A percentile compares a stretch with the other conserved stretches of the same genome.
Conservation (phyloP, 305 asterid species). For the Fraxinus albicans region DNA sequence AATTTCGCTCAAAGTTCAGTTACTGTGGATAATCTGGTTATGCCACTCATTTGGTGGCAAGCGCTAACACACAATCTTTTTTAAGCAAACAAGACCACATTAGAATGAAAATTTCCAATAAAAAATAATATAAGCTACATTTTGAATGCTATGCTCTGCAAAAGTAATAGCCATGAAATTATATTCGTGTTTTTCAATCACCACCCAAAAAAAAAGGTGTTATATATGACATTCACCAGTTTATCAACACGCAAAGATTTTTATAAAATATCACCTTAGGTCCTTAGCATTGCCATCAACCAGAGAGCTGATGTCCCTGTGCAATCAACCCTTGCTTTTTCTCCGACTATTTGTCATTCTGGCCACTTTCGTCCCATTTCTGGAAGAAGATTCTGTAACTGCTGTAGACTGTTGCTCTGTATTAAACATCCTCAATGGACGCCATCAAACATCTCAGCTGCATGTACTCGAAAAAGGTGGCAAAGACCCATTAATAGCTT, state of each 20-base stretch:
- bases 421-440: constrained; percentile 45
- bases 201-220: background rate
- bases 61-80: background rate
- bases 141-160: background rate
- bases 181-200: background rate
- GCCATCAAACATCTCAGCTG: constrained; percentile 65
- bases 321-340: constrained; percentile 25
- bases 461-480: constrained; percentile 20
- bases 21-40: background rate
- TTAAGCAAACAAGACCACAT: background rate
- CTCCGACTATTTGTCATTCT: constrained; percentile 22
- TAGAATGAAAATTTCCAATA: background rate
- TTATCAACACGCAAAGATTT: background rate
- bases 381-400: constrained; percentile 33
- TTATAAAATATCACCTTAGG: background rate
- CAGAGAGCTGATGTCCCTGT: background rate
- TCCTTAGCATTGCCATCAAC: background rate
- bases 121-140: background rate
- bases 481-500: constrained; percentile 10
- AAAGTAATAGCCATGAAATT: background rate
- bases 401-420: constrained; percentile 32
- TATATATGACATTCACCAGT: background rate
- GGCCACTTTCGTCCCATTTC: constrained; percentile 21
- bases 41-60: background rate
- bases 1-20: background rate